Conservation (phyloP, 306 rosid species). For the Vigna mungo region DNA sequence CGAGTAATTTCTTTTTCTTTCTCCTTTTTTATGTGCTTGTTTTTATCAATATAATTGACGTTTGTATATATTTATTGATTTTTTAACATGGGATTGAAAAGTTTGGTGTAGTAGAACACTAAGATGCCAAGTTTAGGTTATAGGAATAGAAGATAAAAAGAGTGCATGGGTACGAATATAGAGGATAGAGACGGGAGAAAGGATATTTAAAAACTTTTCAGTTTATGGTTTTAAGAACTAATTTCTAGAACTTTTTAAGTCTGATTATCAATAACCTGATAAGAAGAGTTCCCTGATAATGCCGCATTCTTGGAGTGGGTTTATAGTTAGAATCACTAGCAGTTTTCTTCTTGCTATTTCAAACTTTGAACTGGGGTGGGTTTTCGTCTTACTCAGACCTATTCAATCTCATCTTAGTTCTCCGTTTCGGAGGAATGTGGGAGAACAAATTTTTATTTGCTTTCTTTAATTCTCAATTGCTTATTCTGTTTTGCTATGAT, state of each 20-base stretch:
- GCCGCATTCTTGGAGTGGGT: not conserved
- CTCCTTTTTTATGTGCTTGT: not conserved
- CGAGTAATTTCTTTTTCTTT: slow-evolving; percentile 55
- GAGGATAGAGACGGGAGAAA: not conserved
- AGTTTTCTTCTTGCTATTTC: no score
- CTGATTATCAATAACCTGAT: not conserved
- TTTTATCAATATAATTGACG: not conserved
- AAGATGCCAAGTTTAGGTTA: not conserved
- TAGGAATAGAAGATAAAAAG: not conserved
- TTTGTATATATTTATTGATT: slow-evolving; percentile 5
- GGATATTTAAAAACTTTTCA: not conserved
- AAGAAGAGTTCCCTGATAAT: no score
- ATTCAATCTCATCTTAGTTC: no score
- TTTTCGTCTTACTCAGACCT: no score
- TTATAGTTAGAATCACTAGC: no score
- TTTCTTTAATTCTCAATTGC: no score
- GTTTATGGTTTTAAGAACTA: not conserved
- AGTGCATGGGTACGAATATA: not conserved
- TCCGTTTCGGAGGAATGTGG: no score
- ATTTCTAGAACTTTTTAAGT: not conserved
- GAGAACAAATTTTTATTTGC: no score
- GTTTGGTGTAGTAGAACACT: not conserved
- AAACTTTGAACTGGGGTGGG: no score
- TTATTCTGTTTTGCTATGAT: no score
- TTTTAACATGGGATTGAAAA: not conserved